Conservation (phyloP, 2,329 filamentous ascomycete species). For the Hymenoscyphus infarciens region DNA sequence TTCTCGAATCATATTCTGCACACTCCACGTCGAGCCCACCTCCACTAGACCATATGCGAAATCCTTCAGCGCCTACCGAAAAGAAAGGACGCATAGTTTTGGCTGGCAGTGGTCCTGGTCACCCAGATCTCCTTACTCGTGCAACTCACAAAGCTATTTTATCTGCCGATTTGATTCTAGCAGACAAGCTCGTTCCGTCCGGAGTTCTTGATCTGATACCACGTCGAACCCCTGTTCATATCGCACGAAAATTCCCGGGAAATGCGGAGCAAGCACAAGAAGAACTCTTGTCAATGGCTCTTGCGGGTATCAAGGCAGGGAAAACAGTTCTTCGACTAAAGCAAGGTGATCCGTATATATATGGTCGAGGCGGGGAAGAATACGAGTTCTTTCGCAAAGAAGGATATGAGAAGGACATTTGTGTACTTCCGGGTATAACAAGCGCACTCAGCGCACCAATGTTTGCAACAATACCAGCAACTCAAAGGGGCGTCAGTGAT, state of each 20-base stretch:
- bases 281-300: slow-evolving; percentile 76
- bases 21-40: slow-evolving; percentile 29
- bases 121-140: slow-evolving; percentile 85
- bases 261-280: slow-evolving; percentile 93
- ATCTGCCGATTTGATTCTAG: slow-evolving; percentile 72
- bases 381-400: slow-evolving; percentile 74
- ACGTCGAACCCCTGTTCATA: slow-evolving; percentile 81
- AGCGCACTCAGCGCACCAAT: slow-evolving; percentile 82
- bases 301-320: slow-evolving; percentile 65
- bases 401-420: slow-evolving; percentile 60
- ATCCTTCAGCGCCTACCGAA: slow-evolving; percentile 5
- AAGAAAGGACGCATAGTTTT: slow-evolving; percentile 72
- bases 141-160: slow-evolving; percentile 75
- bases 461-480: slow-evolving; percentile 83
- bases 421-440: slow-evolving; percentile 86
- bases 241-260: slow-evolving; percentile 95
- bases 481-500: slow-evolving; percentile 85
- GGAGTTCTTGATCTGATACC: slow-evolving; percentile 87
- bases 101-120: slow-evolving; percentile 87
- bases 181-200: slow-evolving; percentile 81
- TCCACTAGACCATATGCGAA: slow-evolving; percentile 31
- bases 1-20: slow-evolving; percentile 68
- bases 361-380: slow-evolving; percentile 92
- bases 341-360: slow-evolving; percentile 95
- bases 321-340: slow-evolving; percentile 85